These are phyloP conservation scores for Mycotypha africana DNA, from an alignment of 371 early-diverging fungal species.

Conservation along the genomic window DNA sequence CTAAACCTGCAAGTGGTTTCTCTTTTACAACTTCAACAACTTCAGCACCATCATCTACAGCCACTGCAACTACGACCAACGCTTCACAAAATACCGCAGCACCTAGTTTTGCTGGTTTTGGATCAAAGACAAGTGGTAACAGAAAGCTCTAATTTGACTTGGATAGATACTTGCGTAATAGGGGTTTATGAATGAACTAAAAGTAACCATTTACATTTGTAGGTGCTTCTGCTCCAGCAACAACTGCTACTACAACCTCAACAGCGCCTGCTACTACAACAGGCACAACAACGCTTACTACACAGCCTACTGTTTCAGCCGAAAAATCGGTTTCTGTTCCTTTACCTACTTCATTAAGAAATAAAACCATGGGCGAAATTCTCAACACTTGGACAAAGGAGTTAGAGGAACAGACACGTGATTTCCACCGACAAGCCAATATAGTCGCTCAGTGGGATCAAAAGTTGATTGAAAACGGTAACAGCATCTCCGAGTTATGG, in stretches of 20 bases:
- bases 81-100: slow-evolving; percentile 16
- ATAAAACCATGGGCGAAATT: slow-evolving; percentile 84
- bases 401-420: slow-evolving; percentile 68
- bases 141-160: too few species aligned
- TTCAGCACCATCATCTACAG: slow-evolving; percentile 2
- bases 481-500: slow-evolving; percentile 71
- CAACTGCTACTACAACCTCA: neutral
- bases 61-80: slow-evolving; percentile 21
- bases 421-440: slow-evolving; percentile 83
- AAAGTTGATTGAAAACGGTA: slow-evolving; percentile 78
- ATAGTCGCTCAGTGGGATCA: slow-evolving; percentile 86
- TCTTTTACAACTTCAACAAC: neutral
- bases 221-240: too few species aligned
- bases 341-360: slow-evolving; percentile 61
- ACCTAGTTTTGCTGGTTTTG: neutral
- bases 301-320: slow-evolving; percentile 21
- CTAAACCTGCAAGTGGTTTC: neutral
- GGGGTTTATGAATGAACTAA: too few species aligned
- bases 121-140: neutral
- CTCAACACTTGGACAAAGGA: slow-evolving; percentile 83
- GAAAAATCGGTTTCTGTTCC: slow-evolving; percentile 31
- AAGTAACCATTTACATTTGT: neutral
- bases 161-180: too few species aligned
- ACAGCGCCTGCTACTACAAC: slow-evolving; percentile 8
- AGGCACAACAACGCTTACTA: slow-evolving; percentile 13